phyloP scores from a whole-genome alignment of 495 filamentous ascomycete species.

The Friedmanniomyces simplex region DNA sequence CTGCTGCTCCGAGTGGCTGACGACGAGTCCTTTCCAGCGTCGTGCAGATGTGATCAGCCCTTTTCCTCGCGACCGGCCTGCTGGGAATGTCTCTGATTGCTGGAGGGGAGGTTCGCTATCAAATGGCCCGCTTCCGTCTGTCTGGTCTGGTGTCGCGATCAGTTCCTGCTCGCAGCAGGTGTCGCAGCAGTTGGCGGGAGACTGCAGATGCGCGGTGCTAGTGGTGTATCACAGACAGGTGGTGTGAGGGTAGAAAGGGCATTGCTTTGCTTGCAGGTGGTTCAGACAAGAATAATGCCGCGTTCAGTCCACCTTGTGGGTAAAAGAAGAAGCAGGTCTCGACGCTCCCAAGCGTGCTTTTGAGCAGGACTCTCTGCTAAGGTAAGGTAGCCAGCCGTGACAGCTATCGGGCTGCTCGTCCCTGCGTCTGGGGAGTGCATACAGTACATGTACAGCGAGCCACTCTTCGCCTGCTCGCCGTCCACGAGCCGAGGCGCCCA shows the following conservation, averaged over 20 bases:
- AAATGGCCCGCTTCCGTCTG: background rate
- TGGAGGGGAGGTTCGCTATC: background rate
- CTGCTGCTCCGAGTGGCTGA: background rate
- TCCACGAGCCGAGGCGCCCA: background rate
- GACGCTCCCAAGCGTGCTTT: background rate
- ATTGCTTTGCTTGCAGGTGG: background rate
- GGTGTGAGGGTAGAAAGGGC: background rate
- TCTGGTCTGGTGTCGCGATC: background rate
- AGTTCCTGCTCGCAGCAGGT: background rate
- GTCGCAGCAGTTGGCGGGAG: background rate
- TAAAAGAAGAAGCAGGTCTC: background rate
- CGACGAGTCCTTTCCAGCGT: conserved; percentile 1
- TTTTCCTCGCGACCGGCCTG: background rate
- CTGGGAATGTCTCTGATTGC: conserved; percentile 9
- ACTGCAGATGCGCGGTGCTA: background rate
- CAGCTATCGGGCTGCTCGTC: background rate
- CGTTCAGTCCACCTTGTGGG: background rate
- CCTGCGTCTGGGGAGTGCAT: background rate
- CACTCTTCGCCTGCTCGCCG: background rate
- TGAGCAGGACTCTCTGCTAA: background rate
- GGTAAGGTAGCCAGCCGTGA: background rate
- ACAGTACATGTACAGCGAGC: background rate
- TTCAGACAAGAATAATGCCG: background rate
- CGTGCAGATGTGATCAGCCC: conserved; percentile 4
- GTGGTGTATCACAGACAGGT: background rate